These are phyloP conservation scores for Selaginella moellendorffii DNA, from an alignment of 75 land plant species.

Conservation along the genomic window DNA sequence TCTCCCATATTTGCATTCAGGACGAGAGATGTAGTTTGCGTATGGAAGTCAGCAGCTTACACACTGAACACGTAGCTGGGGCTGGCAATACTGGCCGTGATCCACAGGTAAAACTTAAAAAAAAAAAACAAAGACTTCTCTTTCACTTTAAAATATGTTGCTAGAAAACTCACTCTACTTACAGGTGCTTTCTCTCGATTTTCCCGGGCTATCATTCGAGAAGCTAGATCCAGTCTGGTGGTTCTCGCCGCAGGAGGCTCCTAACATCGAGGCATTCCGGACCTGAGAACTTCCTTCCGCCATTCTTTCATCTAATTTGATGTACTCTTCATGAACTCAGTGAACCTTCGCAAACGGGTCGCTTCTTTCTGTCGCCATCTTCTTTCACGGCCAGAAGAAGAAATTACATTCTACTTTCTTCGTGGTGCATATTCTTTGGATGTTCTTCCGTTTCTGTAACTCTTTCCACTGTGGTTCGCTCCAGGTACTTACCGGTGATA, in stretches of 20 bases:
- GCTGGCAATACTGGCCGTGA: slow-evolving; percentile 28
- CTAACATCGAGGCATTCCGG: slow-evolving; percentile 19
- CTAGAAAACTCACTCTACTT: not conserved
- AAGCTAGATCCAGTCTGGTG: slow-evolving; percentile 22
- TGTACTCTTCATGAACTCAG: slow-evolving; percentile 12
- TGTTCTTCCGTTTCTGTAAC: slow-evolving; percentile 18
- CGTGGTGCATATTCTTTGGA: slow-evolving; percentile 20
- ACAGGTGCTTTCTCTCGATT: slow-evolving; percentile 28
- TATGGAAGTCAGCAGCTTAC: slow-evolving; percentile 23
- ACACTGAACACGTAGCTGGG: slow-evolving; percentile 24
- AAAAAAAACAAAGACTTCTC: not conserved
- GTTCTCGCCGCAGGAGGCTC: slow-evolving; percentile 18
- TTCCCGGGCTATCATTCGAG: slow-evolving; percentile 27
- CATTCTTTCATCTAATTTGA: not conserved
- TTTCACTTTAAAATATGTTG: not conserved
- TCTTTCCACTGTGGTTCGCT: not conserved
- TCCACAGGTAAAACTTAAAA: too few species aligned
- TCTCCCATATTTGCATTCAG: not conserved
- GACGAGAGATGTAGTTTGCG: not conserved
- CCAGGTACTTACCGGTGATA: not conserved
- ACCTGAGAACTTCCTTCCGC: slow-evolving; percentile 15
- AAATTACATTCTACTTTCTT: slow-evolving; percentile 29
- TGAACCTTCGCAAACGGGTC: slow-evolving; percentile 23
- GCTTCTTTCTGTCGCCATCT: slow-evolving; percentile 20
- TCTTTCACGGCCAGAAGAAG: slow-evolving; percentile 19